Evolutionary conservation across 2,329 filamentous ascomycete genomes (phyloP).

Genomic region (Diaporthe destruens): DNA sequence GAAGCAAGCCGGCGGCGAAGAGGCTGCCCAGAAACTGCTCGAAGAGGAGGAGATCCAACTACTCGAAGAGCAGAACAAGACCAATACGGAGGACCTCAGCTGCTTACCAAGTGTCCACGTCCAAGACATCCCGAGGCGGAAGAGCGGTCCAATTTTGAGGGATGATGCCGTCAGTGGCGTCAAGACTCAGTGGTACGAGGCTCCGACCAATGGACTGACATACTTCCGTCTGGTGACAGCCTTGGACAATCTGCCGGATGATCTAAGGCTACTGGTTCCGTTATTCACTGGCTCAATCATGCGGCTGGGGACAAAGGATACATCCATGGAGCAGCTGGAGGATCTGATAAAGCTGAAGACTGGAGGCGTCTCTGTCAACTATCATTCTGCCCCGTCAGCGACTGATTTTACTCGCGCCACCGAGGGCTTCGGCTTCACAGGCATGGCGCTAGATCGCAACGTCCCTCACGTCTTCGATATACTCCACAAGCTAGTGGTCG

Average conservation of each 20-base stretch:
- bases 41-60: conserved; percentile 84
- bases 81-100: conserved; percentile 85
- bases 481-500: conserved; percentile 81
- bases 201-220: conserved; percentile 93
- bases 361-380: conserved; percentile 86
- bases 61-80: conserved; percentile 84
- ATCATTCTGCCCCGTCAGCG: conserved; percentile 85
- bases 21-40: conserved; percentile 78
- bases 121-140: conserved; percentile 85
- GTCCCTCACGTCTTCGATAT: conserved; percentile 92
- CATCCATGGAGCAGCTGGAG: conserved; percentile 94
- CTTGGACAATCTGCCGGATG: conserved; percentile 83
- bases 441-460: conserved; percentile 90
- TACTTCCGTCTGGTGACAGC: conserved; percentile 93
- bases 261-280: conserved; percentile 86
- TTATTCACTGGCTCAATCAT: conserved; percentile 93
- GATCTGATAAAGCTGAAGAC: conserved; percentile 97
- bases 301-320: conserved; percentile 88
- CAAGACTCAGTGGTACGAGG: conserved; percentile 89
- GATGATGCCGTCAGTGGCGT: conserved; percentile 76
- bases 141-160: conserved; percentile 70
- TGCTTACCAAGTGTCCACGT: conserved; percentile 91
- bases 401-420: conserved; percentile 76
- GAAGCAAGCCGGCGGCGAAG: conserved; percentile 75
- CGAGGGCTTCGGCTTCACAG: conserved; percentile 87